A percentile compares a stretch with the other conserved stretches of the same genome.
These are phyloP conservation scores for Penicillium paxilli DNA, from an alignment of 495 filamentous ascomycete genomes.

Conservation along the genomic window DNA sequence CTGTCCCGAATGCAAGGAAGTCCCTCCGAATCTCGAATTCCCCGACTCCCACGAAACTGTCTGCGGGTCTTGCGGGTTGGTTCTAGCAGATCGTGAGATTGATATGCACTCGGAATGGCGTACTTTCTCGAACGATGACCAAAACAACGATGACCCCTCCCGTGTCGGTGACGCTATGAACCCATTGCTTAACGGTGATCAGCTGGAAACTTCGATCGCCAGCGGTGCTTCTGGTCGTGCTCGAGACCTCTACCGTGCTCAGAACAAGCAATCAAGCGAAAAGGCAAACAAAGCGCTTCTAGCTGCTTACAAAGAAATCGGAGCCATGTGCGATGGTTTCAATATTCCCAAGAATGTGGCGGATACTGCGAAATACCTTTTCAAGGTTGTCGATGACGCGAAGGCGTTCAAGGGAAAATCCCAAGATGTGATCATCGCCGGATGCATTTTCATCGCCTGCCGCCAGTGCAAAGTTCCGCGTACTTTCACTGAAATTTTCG, in stretches of 20 bases:
- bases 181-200: conserved; percentile 82
- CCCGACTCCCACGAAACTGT: conserved; percentile 90
- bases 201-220: conserved; percentile 88
- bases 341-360: conserved; percentile 75
- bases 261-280: conserved; percentile 81
- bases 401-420: conserved; percentile 95
- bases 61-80: conserved; percentile 88
- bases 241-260: conserved; percentile 81
- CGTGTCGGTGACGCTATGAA: conserved; percentile 95
- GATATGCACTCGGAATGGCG: conserved; percentile 98
- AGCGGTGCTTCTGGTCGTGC: conserved; percentile 70
- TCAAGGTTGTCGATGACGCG: conserved; percentile 87
- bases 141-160: conserved; percentile 91
- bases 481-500: conserved; percentile 90
- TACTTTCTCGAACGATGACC: conserved; percentile 96
- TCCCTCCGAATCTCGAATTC: conserved; percentile 92
- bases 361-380: conserved; percentile 89
- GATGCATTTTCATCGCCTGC: conserved; percentile 96
- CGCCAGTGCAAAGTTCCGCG: conserved; percentile 83
- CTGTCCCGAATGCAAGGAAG: conserved; percentile 87
- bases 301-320: conserved; percentile 86
- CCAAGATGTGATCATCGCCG: conserved; percentile 88
- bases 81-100: conserved; percentile 85
- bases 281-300: conserved; percentile 80
- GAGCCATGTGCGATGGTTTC: conserved; percentile 80